phyloP scores from a whole-genome alignment of 148 eudicot genomes.

The Diospyros lotus region DNA sequence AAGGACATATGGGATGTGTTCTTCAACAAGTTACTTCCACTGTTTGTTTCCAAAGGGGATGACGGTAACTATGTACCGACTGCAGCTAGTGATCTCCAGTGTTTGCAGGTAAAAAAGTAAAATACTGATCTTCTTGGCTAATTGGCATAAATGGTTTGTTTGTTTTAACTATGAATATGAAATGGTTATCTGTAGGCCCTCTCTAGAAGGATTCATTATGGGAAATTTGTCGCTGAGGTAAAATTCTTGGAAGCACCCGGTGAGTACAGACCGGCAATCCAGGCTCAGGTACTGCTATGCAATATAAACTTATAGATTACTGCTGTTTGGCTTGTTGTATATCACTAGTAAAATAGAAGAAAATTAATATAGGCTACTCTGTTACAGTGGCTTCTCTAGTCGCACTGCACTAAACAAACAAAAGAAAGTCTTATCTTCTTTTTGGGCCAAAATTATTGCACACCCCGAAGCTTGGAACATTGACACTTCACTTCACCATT shows the following conservation, averaged over 20 bases:
- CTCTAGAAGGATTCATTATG: conserved; percentile 84
- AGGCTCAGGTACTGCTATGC: conserved; percentile 41
- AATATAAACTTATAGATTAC: not conserved
- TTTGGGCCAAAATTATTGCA: not conserved
- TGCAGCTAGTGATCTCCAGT: conserved; percentile 56
- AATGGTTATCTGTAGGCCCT: conserved; percentile 48
- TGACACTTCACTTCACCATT: not conserved
- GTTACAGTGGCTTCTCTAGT: not conserved
- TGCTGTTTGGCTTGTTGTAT: not conserved
- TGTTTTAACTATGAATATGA: not conserved
- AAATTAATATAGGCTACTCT: not conserved
- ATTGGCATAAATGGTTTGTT: not conserved
- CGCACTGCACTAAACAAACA: not conserved
- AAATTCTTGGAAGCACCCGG: conserved; percentile 60
- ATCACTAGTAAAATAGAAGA: too few species aligned
- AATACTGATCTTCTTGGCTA: not conserved
- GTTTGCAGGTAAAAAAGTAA: conserved; percentile 65
- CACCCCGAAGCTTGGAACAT: not conserved
- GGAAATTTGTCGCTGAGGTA: conserved; percentile 85
- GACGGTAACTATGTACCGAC: conserved; percentile 71
- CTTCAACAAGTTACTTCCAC: conserved; percentile 53
- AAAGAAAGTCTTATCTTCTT: not conserved
- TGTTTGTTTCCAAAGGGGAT: conserved; percentile 53
- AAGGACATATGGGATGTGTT: conserved; percentile 66
- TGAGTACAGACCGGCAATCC: conserved; percentile 64